These are phyloP conservation scores for Gnomoniopsis sp. DNA, from an alignment of 2,329 filamentous ascomycete genomes.

Conservation along the genomic window DNA sequence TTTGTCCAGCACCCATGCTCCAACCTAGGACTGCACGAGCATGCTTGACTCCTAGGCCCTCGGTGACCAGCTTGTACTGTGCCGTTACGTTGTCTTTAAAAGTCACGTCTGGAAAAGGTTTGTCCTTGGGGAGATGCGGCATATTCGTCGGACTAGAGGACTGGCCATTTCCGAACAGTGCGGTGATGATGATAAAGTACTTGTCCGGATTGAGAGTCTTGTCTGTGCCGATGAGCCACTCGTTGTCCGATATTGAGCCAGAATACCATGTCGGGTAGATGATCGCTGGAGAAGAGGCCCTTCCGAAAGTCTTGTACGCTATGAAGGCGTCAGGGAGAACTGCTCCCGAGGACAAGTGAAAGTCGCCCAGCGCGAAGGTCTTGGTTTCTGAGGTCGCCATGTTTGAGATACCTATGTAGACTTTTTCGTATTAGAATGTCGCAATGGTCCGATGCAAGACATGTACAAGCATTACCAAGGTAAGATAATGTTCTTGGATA, in stretches of 20 bases:
- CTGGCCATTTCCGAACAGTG: constrained; percentile 51
- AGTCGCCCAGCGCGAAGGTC: constrained; percentile 60
- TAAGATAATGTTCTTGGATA: too few species aligned
- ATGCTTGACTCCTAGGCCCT: constrained; percentile 36
- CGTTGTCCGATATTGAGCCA: constrained; percentile 62
- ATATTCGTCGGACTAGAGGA: constrained; percentile 51
- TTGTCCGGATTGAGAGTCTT: constrained; percentile 59
- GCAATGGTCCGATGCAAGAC: neutral
- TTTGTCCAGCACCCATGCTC: constrained; percentile 54
- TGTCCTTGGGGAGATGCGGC: constrained; percentile 21
- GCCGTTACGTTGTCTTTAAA: constrained; percentile 51
- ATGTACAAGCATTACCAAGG: too few species aligned
- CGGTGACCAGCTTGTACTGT: constrained; percentile 40
- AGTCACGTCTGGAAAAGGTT: constrained; percentile 40
- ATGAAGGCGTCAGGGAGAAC: constrained; percentile 62
- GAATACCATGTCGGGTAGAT: constrained; percentile 76
- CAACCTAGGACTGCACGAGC: constrained; percentile 50
- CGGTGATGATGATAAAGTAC: constrained; percentile 49
- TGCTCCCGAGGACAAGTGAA: constrained; percentile 62
- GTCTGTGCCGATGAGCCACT: constrained; percentile 68
- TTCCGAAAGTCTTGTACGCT: constrained; percentile 74
- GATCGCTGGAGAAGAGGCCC: constrained; percentile 58
- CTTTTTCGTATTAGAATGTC: neutral
- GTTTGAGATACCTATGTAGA: neutral
- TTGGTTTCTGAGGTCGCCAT: constrained; percentile 25